A percentile compares a stretch with the other conserved stretches of the same genome.
Evolutionary conservation across 177 flowering plant species (phyloP).

Genomic region (Vitis hybrid): DNA sequence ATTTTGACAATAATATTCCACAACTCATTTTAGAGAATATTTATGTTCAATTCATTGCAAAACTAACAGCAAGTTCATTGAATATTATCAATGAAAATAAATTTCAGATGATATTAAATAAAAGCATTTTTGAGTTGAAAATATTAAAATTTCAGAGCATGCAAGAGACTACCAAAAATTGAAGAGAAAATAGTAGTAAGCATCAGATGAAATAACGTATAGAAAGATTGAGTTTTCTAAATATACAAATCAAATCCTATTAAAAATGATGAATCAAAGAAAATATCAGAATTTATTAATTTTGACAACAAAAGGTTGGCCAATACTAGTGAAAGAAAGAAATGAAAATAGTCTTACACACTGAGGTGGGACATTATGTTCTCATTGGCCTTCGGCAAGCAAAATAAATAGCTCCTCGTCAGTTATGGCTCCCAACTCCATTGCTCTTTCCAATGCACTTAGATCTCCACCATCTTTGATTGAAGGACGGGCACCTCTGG

Average conservation of each 20-base stretch:
- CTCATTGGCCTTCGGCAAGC: constrained; percentile 56
- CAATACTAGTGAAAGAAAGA: background rate
- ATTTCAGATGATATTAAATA: no score
- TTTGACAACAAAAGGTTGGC: background rate
- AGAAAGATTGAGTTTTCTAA: background rate
- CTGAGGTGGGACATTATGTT: background rate
- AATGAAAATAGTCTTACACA: constrained; percentile 11
- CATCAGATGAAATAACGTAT: background rate
- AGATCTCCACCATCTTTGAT: constrained; percentile 79
- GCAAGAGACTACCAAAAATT: no score
- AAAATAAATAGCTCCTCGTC: constrained; percentile 82
- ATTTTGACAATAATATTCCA: no score
- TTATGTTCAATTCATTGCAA: no score
- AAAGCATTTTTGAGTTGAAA: no score
- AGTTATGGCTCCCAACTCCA: constrained; percentile 94
- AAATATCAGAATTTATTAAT: background rate
- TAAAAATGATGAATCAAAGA: background rate
- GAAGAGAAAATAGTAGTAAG: no score
- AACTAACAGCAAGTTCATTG: no score
- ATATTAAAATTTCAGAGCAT: no score
- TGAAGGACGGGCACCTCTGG: constrained; percentile 77
- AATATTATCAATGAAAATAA: no score
- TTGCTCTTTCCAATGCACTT: constrained; percentile 77
- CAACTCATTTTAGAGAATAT: no score
- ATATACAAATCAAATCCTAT: no score